A percentile compares a stretch with the other conserved stretches of the same genome.
Conservation (phyloP, 139 green algal genomes). For the Chlamydomonas asymmetrica region DNA sequence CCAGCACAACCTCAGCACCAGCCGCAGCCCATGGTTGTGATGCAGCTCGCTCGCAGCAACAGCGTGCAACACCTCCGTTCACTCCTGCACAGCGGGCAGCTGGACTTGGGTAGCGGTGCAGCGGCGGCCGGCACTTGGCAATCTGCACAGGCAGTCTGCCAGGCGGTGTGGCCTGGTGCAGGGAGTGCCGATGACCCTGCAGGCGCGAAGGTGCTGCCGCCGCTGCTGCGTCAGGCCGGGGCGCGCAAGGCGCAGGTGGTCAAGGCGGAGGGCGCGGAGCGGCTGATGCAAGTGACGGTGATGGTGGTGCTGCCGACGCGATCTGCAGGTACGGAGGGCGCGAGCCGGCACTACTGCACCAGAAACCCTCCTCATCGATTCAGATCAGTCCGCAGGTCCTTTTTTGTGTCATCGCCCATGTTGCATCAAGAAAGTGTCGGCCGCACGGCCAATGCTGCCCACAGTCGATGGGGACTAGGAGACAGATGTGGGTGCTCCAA, state of each 20-base stretch:
- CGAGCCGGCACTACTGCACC: no score
- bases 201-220: not conserved
- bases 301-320: conserved; percentile 10
- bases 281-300: conserved; percentile 23
- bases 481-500: no score
- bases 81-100: not conserved
- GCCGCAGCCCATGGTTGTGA: conserved; percentile 10
- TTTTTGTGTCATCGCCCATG: no score
- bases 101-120: not conserved
- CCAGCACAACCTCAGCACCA: conserved; percentile 9
- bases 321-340: not conserved
- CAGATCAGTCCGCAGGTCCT: no score
- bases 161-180: not conserved
- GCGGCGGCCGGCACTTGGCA: conserved; percentile 2
- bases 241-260: not conserved
- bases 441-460: no score
- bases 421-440: no score
- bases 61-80: conserved; percentile 12
- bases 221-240: not conserved
- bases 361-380: no score
- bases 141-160: not conserved
- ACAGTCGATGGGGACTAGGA: no score
- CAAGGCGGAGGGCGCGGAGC: conserved; percentile 7
- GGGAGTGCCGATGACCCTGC: not conserved
- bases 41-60: conserved; percentile 32